Base-by-base conservation (phyloP, 2,329 filamentous ascomycete genomes). In the Xylaria hypoxylon region DNA sequence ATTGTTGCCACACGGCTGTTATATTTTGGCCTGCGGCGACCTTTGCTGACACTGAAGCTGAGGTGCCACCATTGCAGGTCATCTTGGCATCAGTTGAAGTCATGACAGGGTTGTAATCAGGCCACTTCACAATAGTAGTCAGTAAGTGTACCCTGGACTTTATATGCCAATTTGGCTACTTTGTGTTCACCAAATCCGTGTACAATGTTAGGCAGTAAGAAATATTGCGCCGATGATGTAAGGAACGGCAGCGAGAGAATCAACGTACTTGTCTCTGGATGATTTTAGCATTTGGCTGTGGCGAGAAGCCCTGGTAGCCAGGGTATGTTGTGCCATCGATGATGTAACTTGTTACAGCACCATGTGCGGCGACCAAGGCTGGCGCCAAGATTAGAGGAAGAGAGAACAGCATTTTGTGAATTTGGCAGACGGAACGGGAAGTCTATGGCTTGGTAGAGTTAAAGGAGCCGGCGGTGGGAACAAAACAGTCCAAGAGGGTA, bases 11-110 rank as follows among this genome's bases (percentile, higher is more conserved):
- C 69, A 81, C 76, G 17, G 85, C 83, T 10, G 82, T 83, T 59
- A 87, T 77, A 50, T 78, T 81, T 19, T 76, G 71, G 40, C 86
- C 86, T 5, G 85, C 83, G 5, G 79, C 75, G 64, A 85, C 77
- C 35, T 79, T 77, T 1, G 83, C 85, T 38, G 76, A 77, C 5
- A 83, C 74, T 1, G 78, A 77, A 6, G 85, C 80, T 28, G 83
- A 80, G 63, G 81, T 80, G 64, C 86, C 85, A 59, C 84, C 85
- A 74, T 87, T 87, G 79, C 86, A 87, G 67, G 83, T 84, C 73
- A 87, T 83, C 73, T 83, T 84, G 59, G 77, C 71, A 74, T 84
- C 81, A n/a, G 76, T 80, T 62, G 83, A 80, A 6, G 78, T 79
- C 75, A 82, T 80, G 68, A 84, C 83, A 5, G 85, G 85, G 77